These are phyloP conservation scores for Penicillium sp. DNA, from an alignment of 2,329 filamentous ascomycete genomes.

Conservation along the genomic window DNA sequence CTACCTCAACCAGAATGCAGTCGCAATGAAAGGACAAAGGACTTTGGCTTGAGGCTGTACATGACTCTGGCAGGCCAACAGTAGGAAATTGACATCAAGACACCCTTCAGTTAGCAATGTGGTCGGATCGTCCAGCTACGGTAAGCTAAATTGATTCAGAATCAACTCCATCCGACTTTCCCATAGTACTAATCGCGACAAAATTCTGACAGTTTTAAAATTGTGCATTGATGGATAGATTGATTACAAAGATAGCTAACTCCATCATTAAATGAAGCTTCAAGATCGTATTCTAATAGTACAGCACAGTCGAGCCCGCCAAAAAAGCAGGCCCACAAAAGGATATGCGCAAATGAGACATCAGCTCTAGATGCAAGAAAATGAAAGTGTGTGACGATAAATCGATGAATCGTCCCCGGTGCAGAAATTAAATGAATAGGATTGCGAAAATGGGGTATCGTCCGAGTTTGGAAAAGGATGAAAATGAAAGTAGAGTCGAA, in stretches of 20 bases:
- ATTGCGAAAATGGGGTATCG: slow-evolving; percentile 26
- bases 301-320: neutral
- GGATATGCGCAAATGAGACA: slow-evolving; percentile 13
- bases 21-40: neutral
- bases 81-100: neutral
- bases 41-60: neutral
- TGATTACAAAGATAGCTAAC: slow-evolving; percentile 3
- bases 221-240: slow-evolving; percentile 6
- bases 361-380: slow-evolving; percentile 22
- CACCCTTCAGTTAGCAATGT: neutral
- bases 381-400: slow-evolving; percentile 11
- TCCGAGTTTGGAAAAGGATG: slow-evolving; percentile 10
- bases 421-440: slow-evolving; percentile 14
- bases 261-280: slow-evolving; percentile 4
- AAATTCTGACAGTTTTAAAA: neutral
- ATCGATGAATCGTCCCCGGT: slow-evolving; percentile 3
- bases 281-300: slow-evolving; percentile 8
- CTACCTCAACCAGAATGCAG: neutral
- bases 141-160: neutral
- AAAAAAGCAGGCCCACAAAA: neutral
- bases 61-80: neutral
- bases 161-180: neutral
- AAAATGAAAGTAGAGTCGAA: neutral
- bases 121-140: neutral
- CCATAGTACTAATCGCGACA: neutral